Evolutionary conservation across 768 basidiomycete genomes (phyloP).

Genomic region (Russula ochroleuca): DNA sequence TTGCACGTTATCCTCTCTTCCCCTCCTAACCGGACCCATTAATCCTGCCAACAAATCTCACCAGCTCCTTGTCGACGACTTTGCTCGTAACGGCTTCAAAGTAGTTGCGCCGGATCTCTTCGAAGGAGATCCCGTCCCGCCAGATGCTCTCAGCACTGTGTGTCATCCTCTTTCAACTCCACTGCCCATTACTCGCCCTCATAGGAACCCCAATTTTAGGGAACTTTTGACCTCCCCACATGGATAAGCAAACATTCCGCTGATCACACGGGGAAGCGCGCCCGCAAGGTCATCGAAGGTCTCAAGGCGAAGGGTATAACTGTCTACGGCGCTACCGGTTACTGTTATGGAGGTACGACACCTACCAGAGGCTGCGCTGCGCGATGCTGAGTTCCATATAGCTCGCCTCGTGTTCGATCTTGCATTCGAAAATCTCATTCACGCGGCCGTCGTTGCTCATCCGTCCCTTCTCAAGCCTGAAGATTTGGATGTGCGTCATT

Average conservation of each 20-base stretch:
- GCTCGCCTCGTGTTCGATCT: slow-evolving; percentile 33
- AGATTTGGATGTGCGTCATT: slow-evolving; percentile 38
- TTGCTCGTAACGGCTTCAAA: slow-evolving; percentile 39
- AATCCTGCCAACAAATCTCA: background rate
- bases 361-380: background rate
- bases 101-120: slow-evolving; percentile 27
- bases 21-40: background rate
- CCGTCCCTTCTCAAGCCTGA: slow-evolving; percentile 43
- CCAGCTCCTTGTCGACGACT: slow-evolving; percentile 45
- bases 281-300: slow-evolving; percentile 31
- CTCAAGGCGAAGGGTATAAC: slow-evolving; percentile 35
- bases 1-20: slow-evolving; percentile 20
- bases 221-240: background rate
- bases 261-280: slow-evolving; percentile 20
- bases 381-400: background rate
- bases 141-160: slow-evolving; percentile 27
- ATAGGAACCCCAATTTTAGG: background rate
- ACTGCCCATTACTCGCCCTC: background rate
- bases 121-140: slow-evolving; percentile 30
- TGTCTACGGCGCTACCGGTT: slow-evolving; percentile 33
- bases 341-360: slow-evolving; percentile 31
- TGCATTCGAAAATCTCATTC: slow-evolving; percentile 40
- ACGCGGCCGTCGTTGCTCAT: slow-evolving; percentile 44
- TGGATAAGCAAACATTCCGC: slow-evolving; percentile 27
- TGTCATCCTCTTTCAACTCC: slow-evolving; percentile 3